A percentile compares a stretch with the other conserved stretches of the same genome.
Conservation (phyloP, 164 flowering plant species). For the Piper longum region DNA sequence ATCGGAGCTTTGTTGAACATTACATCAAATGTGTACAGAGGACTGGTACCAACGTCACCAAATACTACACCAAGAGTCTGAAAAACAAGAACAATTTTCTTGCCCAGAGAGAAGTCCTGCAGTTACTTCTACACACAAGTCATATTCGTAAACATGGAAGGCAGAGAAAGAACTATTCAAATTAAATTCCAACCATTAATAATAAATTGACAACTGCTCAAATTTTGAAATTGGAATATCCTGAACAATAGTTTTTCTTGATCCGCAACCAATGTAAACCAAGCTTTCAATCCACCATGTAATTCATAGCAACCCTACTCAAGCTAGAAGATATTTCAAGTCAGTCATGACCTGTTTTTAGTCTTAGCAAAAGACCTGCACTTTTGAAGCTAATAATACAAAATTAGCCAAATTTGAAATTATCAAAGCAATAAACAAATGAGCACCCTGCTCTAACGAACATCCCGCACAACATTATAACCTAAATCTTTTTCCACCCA, state of each 20-base stretch:
- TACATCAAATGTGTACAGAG: slow-evolving; percentile 87
- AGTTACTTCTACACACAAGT: slow-evolving; percentile 6
- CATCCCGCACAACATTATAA: too few species aligned
- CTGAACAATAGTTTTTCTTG: neutral
- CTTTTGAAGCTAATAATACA: too few species aligned
- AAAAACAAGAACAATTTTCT: slow-evolving; percentile 51
- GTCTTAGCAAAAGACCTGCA: too few species aligned
- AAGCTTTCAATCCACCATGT: too few species aligned
- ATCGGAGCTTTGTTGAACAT: slow-evolving; percentile 89
- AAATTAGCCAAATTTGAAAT: too few species aligned
- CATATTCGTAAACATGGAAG: neutral
- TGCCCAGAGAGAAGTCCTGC: slow-evolving; percentile 71
- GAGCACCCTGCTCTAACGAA: too few species aligned
- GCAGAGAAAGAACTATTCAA: neutral
- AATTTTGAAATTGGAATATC: neutral
- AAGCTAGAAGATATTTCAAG: too few species aligned
- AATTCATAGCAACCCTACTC: too few species aligned
- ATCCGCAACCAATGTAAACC: neutral
- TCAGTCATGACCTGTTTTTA: too few species aligned
- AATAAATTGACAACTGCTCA: neutral
- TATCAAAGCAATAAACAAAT: too few species aligned
- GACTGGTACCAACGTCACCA: slow-evolving; percentile 99
- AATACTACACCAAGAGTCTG: slow-evolving; percentile 95
- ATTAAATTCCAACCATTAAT: slow-evolving; percentile 6
- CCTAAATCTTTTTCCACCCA: too few species aligned